Evolutionary conservation across 1,139 yeast genomes (phyloP).

Genomic region (Scheffersomyces cryptocercus): DNA sequence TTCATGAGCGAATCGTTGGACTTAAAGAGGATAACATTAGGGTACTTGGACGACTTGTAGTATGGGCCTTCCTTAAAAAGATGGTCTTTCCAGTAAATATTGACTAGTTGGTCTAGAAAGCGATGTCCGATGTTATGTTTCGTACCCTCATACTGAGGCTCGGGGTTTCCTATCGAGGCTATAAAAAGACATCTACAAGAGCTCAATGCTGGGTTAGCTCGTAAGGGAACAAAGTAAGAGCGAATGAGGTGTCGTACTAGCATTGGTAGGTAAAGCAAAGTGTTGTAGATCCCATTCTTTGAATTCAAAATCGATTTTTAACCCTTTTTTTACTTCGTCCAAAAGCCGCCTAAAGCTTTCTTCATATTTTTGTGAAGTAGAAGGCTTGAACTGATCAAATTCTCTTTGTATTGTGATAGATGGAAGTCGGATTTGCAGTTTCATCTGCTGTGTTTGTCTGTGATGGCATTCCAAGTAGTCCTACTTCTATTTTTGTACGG

Average conservation of each 20-base stretch:
- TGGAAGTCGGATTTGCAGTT: too few species aligned
- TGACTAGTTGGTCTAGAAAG: slow-evolving; percentile 38
- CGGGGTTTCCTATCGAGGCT: slow-evolving; percentile 82
- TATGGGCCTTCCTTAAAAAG: slow-evolving; percentile 10
- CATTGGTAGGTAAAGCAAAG: not conserved
- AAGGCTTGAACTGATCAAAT: too few species aligned
- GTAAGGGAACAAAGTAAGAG: slow-evolving; percentile 6
- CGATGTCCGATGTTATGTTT: slow-evolving; percentile 80
- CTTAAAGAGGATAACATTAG: slow-evolving; percentile 39
- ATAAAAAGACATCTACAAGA: slow-evolving; percentile 31
- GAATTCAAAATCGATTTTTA: too few species aligned
- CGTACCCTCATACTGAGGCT: slow-evolving; percentile 56
- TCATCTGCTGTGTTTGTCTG: too few species aligned
- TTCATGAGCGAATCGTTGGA: slow-evolving; percentile 66
- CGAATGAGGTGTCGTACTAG: slow-evolving; percentile 5
- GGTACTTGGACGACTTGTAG: slow-evolving; percentile 21
- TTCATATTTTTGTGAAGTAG: too few species aligned
- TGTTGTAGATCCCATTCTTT: too few species aligned
- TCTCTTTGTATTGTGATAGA: too few species aligned
- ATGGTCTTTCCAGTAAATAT: slow-evolving; percentile 23
- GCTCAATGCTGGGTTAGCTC: slow-evolving; percentile 1
- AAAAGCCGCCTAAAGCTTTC: too few species aligned
- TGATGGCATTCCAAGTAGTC: too few species aligned
- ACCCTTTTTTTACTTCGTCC: too few species aligned
- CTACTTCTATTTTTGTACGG: too few species aligned